Conservation (phyloP, 805 yeast genomes). For the Torulaspora delbrueckii region DNA sequence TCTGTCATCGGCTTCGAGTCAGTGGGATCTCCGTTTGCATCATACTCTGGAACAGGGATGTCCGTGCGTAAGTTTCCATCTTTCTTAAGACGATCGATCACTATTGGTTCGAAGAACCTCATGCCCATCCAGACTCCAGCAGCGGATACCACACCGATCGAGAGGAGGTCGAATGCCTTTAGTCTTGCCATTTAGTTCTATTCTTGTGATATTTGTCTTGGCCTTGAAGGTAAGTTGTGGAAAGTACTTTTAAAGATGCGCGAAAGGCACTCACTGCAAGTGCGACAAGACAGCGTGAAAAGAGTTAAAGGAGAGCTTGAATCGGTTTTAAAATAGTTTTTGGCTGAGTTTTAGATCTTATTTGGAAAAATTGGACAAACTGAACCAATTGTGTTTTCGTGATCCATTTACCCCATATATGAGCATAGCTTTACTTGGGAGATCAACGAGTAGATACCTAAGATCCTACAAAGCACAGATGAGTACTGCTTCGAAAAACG, state of each 20-base stretch:
- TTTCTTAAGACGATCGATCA: constrained; percentile 58
- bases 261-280: neutral
- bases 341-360: neutral
- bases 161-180: constrained; percentile 28
- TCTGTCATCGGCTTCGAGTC: constrained; percentile 22
- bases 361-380: neutral
- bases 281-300: neutral
- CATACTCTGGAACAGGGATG: constrained; percentile 51
- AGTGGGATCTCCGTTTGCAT: constrained; percentile 38
- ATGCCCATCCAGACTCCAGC: constrained; percentile 47
- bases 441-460: constrained; percentile 1
- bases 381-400: neutral
- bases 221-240: neutral
- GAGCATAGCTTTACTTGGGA: constrained; percentile 10
- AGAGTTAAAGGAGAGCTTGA: neutral
- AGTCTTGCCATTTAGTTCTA: constrained; percentile 27
- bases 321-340: neutral
- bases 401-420: constrained; percentile 6
- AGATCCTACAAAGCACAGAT: neutral
- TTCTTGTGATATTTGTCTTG: neutral
- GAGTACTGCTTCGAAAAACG: neutral
- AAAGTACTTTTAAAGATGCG: neutral
- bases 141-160: constrained; percentile 26
- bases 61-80: constrained; percentile 64
- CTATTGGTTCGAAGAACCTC: constrained; percentile 68